Conservation (phyloP, 148 eudicot genomes). For the Nepenthes gracilis region DNA sequence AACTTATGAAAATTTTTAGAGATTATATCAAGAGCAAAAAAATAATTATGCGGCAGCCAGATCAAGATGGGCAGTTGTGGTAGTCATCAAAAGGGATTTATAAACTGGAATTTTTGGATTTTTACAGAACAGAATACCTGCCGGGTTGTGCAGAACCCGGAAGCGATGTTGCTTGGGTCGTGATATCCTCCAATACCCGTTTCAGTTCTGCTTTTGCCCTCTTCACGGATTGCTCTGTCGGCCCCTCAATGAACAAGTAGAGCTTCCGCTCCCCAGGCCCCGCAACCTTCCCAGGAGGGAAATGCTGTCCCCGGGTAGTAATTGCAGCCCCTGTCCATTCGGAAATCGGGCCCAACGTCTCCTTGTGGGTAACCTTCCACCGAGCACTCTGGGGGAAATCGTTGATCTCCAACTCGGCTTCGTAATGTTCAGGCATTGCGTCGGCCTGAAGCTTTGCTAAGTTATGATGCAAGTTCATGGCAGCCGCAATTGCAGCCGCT, state of each 20-base stretch:
- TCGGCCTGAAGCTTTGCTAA: constrained; percentile 67
- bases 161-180: constrained; percentile 57
- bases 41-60: too few species aligned
- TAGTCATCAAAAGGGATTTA: not conserved
- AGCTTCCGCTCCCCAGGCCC: constrained; percentile 71
- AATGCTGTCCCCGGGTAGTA: constrained; percentile 63
- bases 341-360: constrained; percentile 70
- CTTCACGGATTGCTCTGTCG: constrained; percentile 74
- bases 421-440: constrained; percentile 76
- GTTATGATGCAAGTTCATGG: constrained; percentile 54
- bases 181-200: constrained; percentile 67
- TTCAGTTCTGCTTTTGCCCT: constrained; percentile 66
- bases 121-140: constrained; percentile 56
- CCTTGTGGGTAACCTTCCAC: constrained; percentile 89
- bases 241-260: constrained; percentile 68
- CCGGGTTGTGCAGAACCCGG: constrained; percentile 74
- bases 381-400: constrained; percentile 89
- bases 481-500: constrained; percentile 50
- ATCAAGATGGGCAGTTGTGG: too few species aligned
- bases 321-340: constrained; percentile 87
- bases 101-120: not conserved
- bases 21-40: too few species aligned
- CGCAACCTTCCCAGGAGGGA: constrained; percentile 53
- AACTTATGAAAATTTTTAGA: too few species aligned
- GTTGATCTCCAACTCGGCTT: constrained; percentile 76